Evolutionary conservation across 345 rosid species (phyloP).

Genomic region (Ceriops decandra): DNA sequence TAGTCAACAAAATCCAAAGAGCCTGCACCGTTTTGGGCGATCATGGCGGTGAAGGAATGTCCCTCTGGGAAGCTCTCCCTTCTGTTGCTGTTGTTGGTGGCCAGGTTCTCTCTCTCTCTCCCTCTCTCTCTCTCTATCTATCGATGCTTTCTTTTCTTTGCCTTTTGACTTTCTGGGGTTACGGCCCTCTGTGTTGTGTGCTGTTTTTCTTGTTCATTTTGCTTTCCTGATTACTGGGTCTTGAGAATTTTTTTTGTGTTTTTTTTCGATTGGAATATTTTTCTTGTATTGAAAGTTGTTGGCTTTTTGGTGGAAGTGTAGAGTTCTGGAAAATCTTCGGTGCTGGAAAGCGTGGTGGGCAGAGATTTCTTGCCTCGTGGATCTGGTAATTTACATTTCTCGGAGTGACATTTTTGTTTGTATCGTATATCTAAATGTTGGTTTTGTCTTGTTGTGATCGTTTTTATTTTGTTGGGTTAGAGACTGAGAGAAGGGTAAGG

Average conservation of each 20-base stretch:
- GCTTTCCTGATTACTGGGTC: not conserved
- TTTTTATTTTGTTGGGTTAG: conserved; percentile 1
- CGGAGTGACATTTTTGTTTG: not conserved
- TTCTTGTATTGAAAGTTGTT: not conserved
- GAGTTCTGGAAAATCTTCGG: conserved; percentile 99
- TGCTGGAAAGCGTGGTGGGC: conserved; percentile 93
- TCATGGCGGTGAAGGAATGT: conserved; percentile 98
- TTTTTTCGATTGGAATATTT: not conserved
- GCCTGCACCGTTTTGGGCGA: conserved; percentile 97
- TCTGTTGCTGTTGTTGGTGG: conserved; percentile 98
- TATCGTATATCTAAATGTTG: not conserved
- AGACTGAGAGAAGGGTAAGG: not conserved
- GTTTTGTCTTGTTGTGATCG: conserved; percentile 8
- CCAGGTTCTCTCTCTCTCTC: conserved; percentile 49
- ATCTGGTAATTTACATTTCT: conserved; percentile 58
- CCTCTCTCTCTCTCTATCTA: no score
- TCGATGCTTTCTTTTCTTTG: not conserved
- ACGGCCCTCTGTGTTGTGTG: not conserved
- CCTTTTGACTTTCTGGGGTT: not conserved
- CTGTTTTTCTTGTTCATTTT: not conserved
- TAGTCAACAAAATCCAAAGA: conserved; percentile 91
- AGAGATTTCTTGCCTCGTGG: conserved; percentile 99
- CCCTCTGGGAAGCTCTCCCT: conserved; percentile 99
- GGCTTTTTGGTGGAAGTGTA: conserved; percentile 21
- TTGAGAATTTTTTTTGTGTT: not conserved